Base-by-base conservation (phyloP, 805 yeast genomes). In the Candida fluviatilis region DNA sequence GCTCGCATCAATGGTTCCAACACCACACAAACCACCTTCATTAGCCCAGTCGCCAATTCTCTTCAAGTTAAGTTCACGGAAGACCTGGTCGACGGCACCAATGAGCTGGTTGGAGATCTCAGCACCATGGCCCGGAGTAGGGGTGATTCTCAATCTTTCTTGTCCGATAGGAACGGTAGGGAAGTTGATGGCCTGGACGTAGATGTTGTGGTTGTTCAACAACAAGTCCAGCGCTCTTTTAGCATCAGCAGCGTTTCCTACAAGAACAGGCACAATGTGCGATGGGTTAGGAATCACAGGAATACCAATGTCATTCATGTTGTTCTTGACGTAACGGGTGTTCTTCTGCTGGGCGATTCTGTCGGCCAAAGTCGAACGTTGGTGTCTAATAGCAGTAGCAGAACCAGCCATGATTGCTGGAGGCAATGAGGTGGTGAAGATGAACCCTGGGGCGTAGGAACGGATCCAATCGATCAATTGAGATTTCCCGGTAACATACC, bases 391-490 rank as follows among this genome's bases (percentile, higher is more conserved):
- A 6, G 98, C 91, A 34, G 88, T 82, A 12, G 84, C 71, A 26
- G 96, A 85, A 45, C 97, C 98, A 11, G 96, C 93, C 98, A 93
- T 89, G 41, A 86, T 80, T 12, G 96, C 81, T n/a, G 99, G 99
- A 34, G 99, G 99, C 48, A 93, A 76, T 28, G 96, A 73, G 12
- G 99, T 93, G 43, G 99, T 93, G 67, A 93, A 93, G 52, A 93
- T 93, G 62, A 93, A 93, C 14, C 99, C 99, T 31, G 98, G 97
- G 24, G 98, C 93, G 55, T 78, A 87, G 2, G 96, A 88, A 66
- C 99, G 81, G 51, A 93, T 71, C 96, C 96, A 91, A 67, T 93
- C 99, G 50, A 90, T 77, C 60, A 91, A 73, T 46, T 73, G 75
- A 35, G 82, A 76, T 29, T 83, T 81, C 26, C 93, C 98, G 39